A percentile compares a stretch with the other conserved stretches of the same genome.
Conservation (phyloP, 2,329 filamentous ascomycete species). For the Aspergillus tanneri region DNA sequence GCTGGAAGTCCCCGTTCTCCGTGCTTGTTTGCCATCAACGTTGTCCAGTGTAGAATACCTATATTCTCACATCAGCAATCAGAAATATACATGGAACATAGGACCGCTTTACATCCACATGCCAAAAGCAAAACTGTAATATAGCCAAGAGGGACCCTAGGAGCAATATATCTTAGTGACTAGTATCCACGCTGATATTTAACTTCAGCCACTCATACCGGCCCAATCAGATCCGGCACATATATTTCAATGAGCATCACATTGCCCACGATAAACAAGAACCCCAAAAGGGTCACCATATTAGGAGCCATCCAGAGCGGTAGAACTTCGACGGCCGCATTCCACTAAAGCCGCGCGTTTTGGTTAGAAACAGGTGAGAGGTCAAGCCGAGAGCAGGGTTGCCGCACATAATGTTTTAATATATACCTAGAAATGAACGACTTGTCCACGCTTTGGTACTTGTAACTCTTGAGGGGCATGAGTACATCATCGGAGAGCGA, state of each 20-base stretch:
- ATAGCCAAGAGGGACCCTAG: slow-evolving; percentile 84
- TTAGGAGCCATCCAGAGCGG: slow-evolving; percentile 97
- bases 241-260: slow-evolving; percentile 71
- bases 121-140: slow-evolving; percentile 92
- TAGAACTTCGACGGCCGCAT: slow-evolving; percentile 85
- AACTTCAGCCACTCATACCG: slow-evolving; percentile 56
- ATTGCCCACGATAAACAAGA: slow-evolving; percentile 89
- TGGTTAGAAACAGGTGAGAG: slow-evolving; percentile 13
- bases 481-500: slow-evolving; percentile 85
- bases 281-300: slow-evolving; percentile 93
- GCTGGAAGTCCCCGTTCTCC: slow-evolving; percentile 90
- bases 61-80: slow-evolving; percentile 20
- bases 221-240: slow-evolving; percentile 87
- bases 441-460: slow-evolving; percentile 96
- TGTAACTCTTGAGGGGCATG: slow-evolving; percentile 88
- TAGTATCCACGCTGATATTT: neutral
- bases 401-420: slow-evolving; percentile 84
- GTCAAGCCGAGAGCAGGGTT: neutral
- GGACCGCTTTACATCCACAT: slow-evolving; percentile 75
- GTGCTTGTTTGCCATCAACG: slow-evolving; percentile 95
- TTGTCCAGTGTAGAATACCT: slow-evolving; percentile 97
- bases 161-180: slow-evolving; percentile 14
- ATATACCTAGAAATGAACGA: slow-evolving; percentile 92
- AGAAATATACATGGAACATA: neutral
- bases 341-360: slow-evolving; percentile 67